Percentiles rank a stretch among this genome's conserved stretches.
phyloP scores from a whole-genome alignment of 768 basidiomycete species.

The Termitomyces sp. region DNA sequence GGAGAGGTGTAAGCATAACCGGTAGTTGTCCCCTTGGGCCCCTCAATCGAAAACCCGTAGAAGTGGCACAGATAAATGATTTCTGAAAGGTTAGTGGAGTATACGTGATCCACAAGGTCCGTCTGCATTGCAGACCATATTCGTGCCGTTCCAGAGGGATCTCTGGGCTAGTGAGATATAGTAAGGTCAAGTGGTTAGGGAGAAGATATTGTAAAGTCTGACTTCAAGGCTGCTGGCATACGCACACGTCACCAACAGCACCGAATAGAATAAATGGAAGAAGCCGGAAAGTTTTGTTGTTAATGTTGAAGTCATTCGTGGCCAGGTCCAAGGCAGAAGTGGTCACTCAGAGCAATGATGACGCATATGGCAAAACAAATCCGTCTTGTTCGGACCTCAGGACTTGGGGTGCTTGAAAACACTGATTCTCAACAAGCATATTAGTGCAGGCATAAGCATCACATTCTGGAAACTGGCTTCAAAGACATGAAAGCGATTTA shows the following conservation, averaged over 20 bases:
- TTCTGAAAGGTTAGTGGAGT: conserved; percentile 16
- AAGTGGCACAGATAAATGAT: conserved; percentile 15
- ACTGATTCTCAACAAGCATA: neutral
- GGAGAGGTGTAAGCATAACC: conserved; percentile 14
- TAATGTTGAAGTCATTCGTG: neutral
- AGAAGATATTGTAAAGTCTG: neutral
- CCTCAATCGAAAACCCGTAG: conserved; percentile 17
- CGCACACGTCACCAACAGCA: neutral
- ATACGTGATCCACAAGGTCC: conserved; percentile 18
- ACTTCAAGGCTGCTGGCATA: conserved; percentile 4
- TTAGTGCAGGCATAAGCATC: neutral
- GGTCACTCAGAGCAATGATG: neutral
- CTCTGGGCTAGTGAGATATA: conserved; percentile 4
- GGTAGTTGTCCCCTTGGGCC: conserved; percentile 14
- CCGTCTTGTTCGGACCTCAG: neutral
- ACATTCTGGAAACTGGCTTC: neutral
- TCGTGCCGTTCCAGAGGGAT: conserved; percentile 10
- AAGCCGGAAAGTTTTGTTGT: neutral
- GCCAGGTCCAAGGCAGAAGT: neutral
- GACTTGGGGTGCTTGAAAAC: neutral
- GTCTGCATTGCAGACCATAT: conserved; percentile 18
- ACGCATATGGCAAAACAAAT: neutral
- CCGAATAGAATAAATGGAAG: neutral
- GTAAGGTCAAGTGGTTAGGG: neutral
- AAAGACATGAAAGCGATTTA: neutral